phyloP scores from a whole-genome alignment of 2,329 filamentous ascomycete genomes.

The Neospermospora avenae region DNA sequence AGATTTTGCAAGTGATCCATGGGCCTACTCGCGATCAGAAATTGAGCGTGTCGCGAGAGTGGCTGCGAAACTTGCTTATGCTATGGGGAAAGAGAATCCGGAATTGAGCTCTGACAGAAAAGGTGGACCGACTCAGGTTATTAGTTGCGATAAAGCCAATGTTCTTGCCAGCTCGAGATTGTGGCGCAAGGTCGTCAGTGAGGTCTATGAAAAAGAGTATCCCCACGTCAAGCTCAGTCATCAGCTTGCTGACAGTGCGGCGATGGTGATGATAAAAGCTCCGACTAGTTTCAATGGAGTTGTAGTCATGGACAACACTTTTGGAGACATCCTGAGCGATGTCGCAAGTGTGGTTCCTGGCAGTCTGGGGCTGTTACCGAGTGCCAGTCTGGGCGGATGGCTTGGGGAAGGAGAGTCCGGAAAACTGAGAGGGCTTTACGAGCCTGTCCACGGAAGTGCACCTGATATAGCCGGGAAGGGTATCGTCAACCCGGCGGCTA shows the following conservation, averaged over 20 bases:
- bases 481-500: constrained; percentile 85
- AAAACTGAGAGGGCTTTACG: constrained; percentile 74
- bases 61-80: constrained; percentile 67
- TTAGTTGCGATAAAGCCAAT: constrained; percentile 90
- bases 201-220: constrained; percentile 82
- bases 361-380: constrained; percentile 79
- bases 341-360: constrained; percentile 91
- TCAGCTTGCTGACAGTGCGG: constrained; percentile 88
- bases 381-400: constrained; percentile 61
- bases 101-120: constrained; percentile 37
- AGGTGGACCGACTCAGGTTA: constrained; percentile 46
- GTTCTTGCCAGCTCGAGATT: constrained; percentile 83
- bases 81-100: constrained; percentile 55
- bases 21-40: constrained; percentile 87
- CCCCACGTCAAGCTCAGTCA: constrained; percentile 76
- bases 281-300: constrained; percentile 81
- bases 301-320: constrained; percentile 79
- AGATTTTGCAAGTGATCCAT: constrained; percentile 89
- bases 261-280: constrained; percentile 95
- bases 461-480: constrained; percentile 88
- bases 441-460: constrained; percentile 90
- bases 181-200: constrained; percentile 80
- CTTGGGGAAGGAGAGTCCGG: background rate
- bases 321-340: constrained; percentile 91
- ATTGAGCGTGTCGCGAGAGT: constrained; percentile 82